Base-by-base conservation (phyloP, 2,329 filamentous ascomycete genomes). In the Pseudocercospora macadamiae region DNA sequence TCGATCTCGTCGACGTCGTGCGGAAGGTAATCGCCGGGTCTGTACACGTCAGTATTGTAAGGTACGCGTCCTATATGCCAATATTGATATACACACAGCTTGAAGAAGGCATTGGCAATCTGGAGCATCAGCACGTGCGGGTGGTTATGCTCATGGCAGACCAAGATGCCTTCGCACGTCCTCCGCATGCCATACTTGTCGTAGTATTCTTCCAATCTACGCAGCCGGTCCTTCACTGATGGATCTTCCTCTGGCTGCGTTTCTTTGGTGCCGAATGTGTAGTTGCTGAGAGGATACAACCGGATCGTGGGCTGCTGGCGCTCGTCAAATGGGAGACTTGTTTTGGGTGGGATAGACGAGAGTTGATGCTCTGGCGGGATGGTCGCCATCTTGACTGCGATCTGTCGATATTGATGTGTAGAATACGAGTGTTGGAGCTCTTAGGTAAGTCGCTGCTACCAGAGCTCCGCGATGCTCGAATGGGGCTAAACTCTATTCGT, bases 21-120 rank as follows among this genome's bases (percentile, higher is more conserved):
- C 55, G 88, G 86, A 44, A 99, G 86, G 75, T 97, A 99, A 77
- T 97, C 95, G 59, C 95, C 95, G 0, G 95, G 95, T 51, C 86
- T 87, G 45, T 44, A n/a, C 34, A 18, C n/a, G 16, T 57, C 8
- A 57, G 26, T 8, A 10, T 45, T 12, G 25, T 12, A 3, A 28
- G 9, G 23, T 18, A n/a, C 25, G 25, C 19, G 28, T 4, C 12
- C 26, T 19, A 12, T 6, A 32, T 23, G 26, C 18, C 21, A 23
- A 19, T 23, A n/a, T 12, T 19, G 18, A 3, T 5, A 6, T 18
- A 9, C 47, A 21, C 32, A 49, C 47, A 49, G 47, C 80, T 99
- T 99, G 82, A 99, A 99, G 80, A 99, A 99, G 21, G 95, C 93
- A 76, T 99, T 99, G 54, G 95, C 95, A 71, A 99, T 99, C 82